These are phyloP conservation scores for Anisodus tanguticus DNA, from an alignment of 257 asterid species.

Conservation along the genomic window DNA sequence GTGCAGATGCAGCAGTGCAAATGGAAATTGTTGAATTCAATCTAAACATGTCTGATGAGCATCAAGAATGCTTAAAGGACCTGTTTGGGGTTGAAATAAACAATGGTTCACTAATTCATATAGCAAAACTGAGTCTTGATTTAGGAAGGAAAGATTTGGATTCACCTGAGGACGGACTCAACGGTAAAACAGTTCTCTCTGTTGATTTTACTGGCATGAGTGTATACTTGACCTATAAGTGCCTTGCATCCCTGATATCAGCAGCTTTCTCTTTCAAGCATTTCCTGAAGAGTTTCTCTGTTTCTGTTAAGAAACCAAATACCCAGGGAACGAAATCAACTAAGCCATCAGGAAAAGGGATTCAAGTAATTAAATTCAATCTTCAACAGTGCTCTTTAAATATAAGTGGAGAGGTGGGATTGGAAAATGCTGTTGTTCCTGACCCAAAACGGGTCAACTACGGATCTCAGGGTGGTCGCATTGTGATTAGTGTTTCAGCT, in stretches of 20 bases:
- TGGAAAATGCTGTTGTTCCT: slow-evolving; percentile 72
- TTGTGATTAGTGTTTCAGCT: slow-evolving; percentile 67
- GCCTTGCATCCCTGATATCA: slow-evolving; percentile 81
- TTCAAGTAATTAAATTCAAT: slow-evolving; percentile 73
- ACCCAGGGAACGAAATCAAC: slow-evolving; percentile 61
- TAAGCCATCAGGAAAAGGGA: slow-evolving; percentile 84
- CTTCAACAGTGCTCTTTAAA: slow-evolving; percentile 85
- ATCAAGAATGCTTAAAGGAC: slow-evolving; percentile 93
- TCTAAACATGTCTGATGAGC: slow-evolving; percentile 93
- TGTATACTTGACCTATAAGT: slow-evolving; percentile 79
- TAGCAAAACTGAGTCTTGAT: slow-evolving; percentile 90
- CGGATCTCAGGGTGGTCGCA: slow-evolving; percentile 99
- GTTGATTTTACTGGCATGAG: slow-evolving; percentile 88
- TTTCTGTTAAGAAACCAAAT: slow-evolving; percentile 71
- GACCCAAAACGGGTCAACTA: slow-evolving; percentile 96
- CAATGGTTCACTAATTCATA: slow-evolving; percentile 82
- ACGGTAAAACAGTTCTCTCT: slow-evolving; percentile 70
- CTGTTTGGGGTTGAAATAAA: slow-evolving; percentile 81
- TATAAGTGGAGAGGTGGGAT: slow-evolving; percentile 72
- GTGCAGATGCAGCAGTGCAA: slow-evolving; percentile 67
- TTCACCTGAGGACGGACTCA: slow-evolving; percentile 65
- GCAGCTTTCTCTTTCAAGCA: slow-evolving; percentile 77
- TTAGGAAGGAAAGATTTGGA: slow-evolving; percentile 80
- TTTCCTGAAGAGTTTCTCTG: slow-evolving; percentile 61
- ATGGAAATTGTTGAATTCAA: slow-evolving; percentile 91